These are phyloP conservation scores for Wickerhamiella musiphila DNA, from an alignment of 805 yeast genomes.

Conservation along the genomic window DNA sequence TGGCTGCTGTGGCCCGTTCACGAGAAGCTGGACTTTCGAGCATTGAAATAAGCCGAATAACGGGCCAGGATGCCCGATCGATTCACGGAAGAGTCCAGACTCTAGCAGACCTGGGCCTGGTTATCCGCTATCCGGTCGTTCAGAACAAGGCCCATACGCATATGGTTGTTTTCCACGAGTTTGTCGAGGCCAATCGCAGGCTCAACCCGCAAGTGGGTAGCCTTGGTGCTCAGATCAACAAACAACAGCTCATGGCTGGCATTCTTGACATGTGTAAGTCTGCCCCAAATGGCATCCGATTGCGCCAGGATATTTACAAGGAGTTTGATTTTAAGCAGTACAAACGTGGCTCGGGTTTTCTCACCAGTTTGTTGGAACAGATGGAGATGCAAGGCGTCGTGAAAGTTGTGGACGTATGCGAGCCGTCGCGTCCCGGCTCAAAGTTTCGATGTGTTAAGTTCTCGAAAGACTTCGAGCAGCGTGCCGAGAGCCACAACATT, in stretches of 20 bases:
- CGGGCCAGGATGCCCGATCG: conserved; percentile 27
- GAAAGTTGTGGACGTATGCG: conserved; percentile 19
- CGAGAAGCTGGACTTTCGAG: conserved; percentile 24
- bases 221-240: conserved; percentile 9
- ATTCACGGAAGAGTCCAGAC: conserved; percentile 21
- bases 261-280: conserved; percentile 17
- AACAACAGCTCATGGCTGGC: conserved; percentile 10
- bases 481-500: conserved; percentile 14
- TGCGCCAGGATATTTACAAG: conserved; percentile 23
- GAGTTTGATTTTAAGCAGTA: conserved; percentile 24
- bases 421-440: conserved; percentile 18
- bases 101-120: conserved; percentile 21
- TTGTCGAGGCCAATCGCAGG: conserved; percentile 8
- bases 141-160: conserved; percentile 20
- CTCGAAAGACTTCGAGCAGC: conserved; percentile 13
- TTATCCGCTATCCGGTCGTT: conserved; percentile 21
- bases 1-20: conserved; percentile 24
- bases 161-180: conserved; percentile 19
- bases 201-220: neutral
- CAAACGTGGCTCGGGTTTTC: conserved; percentile 10
- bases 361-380: conserved; percentile 13
- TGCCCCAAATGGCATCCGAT: conserved; percentile 22
- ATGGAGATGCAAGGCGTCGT: conserved; percentile 18
- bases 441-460: conserved; percentile 23
- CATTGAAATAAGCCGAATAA: conserved; percentile 21